Percentiles rank a stretch among this genome's conserved stretches.
phyloP scores from a whole-genome alignment of 345 rosid genomes.

The Populus nigra region DNA sequence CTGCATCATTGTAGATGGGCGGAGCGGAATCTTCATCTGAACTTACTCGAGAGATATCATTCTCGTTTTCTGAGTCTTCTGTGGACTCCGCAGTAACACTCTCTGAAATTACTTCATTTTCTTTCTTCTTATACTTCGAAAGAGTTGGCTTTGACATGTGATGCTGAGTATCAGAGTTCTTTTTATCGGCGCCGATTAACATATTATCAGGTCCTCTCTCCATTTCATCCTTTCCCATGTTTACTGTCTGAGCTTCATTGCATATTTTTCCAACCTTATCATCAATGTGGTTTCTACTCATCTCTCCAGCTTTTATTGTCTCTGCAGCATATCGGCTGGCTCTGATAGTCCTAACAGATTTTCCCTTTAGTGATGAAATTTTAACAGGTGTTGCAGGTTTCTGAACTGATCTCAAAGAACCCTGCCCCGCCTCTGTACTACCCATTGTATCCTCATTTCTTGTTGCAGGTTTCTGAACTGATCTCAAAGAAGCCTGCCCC shows the following conservation, averaged over 20 bases:
- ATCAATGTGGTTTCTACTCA: conserved; percentile 19
- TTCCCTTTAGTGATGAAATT: conserved; percentile 45
- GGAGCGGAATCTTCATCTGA: conserved; percentile 27
- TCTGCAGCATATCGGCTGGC: conserved; percentile 25
- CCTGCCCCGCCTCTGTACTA: conserved; percentile 24
- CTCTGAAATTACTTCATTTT: conserved; percentile 17
- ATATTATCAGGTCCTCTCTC: conserved; percentile 14
- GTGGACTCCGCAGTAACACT: conserved; percentile 6
- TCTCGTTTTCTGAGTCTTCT: conserved; percentile 28
- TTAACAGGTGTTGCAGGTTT: conserved; percentile 27
- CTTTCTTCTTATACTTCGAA: conserved; percentile 18
- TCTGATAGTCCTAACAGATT: conserved; percentile 68
- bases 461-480: conserved; percentile 23
- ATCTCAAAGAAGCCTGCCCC: conserved; percentile 38
- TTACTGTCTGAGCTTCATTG: conserved; percentile 19
- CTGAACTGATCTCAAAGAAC: conserved; percentile 37
- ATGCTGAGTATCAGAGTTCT: conserved; percentile 11
- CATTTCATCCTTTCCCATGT: conserved; percentile 18
- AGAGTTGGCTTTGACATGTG: conserved; percentile 7
- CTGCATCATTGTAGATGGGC: conserved; percentile 26
- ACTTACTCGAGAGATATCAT: conserved; percentile 22
- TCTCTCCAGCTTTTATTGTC: conserved; percentile 29
- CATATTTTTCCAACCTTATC: conserved; percentile 12
- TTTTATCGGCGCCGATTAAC: conserved; percentile 16
- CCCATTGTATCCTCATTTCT: conserved; percentile 22